Conservation (phyloP, 176 grass and related monocot species). For the Hsuehochloa calcarea region DNA sequence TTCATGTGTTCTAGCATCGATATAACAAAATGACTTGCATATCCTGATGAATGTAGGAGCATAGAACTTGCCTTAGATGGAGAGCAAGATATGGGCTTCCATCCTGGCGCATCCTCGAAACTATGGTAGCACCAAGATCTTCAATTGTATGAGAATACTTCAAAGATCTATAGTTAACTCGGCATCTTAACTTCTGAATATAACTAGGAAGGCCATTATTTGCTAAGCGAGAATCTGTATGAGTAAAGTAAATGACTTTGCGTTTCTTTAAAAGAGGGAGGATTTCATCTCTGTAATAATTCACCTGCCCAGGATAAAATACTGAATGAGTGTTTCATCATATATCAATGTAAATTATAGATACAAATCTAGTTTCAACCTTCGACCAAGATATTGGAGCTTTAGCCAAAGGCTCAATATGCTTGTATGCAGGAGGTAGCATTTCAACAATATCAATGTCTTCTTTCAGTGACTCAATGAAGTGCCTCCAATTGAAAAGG, state of each 20-base stretch:
- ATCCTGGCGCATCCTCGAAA: constrained; percentile 77
- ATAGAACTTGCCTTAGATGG: constrained; percentile 80
- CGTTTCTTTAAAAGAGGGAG: constrained; percentile 85
- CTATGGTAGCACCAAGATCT: constrained; percentile 73
- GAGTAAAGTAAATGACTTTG: constrained; percentile 96
- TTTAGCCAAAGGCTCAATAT: constrained; percentile 75
- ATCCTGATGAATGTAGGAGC: constrained; percentile 20
- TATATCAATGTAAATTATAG: constrained; percentile 20
- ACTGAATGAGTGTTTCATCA: constrained; percentile 26
- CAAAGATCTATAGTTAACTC: constrained; percentile 84
- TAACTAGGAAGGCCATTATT: constrained; percentile 92
- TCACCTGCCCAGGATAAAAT: constrained; percentile 59
- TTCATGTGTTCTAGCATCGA: background rate
- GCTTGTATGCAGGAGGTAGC: constrained; percentile 59
- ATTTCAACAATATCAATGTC: constrained; percentile 94
- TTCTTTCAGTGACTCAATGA: constrained; percentile 92
- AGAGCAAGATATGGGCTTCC: constrained; percentile 91
- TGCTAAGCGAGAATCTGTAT: constrained; percentile 95
- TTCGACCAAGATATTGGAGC: constrained; percentile 98
- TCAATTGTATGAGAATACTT: constrained; percentile 89
- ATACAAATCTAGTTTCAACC: constrained; percentile 42
- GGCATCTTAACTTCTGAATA: constrained; percentile 94
- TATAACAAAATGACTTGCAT: background rate
- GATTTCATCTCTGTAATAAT: constrained; percentile 91
- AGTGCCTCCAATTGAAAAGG: constrained; percentile 96